Percentiles rank a stretch among this genome's conserved stretches.
These are phyloP conservation scores for Aspergillus quadrilineatus DNA, from an alignment of 2,329 filamentous ascomycete genomes.

Conservation along the genomic window DNA sequence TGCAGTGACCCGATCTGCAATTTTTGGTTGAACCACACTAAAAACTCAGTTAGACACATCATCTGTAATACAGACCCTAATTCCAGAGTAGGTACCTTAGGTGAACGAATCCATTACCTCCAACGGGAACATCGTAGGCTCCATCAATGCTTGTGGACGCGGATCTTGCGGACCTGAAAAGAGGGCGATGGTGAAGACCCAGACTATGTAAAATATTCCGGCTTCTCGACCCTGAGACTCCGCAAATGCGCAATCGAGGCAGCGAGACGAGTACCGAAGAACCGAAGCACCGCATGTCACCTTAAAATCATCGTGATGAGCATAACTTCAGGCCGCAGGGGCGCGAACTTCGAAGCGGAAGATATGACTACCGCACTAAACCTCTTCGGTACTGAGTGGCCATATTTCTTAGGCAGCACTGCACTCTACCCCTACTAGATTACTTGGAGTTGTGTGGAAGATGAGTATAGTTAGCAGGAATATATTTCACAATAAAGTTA, in stretches of 20 bases:
- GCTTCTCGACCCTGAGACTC: not conserved
- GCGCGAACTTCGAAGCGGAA: not conserved
- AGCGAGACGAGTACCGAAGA: not conserved
- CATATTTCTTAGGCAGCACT: not conserved
- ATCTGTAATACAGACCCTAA: not conserved
- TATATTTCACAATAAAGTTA: not conserved
- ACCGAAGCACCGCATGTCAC: not conserved
- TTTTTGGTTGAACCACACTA: conserved; percentile 25
- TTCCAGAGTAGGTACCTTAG: conserved; percentile 22
- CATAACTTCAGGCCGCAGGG: not conserved
- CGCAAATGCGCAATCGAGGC: not conserved
- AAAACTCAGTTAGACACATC: not conserved
- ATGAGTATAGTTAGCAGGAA: not conserved
- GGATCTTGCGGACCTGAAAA: not conserved
- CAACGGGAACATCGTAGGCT: conserved; percentile 25
- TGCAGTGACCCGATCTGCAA: conserved; percentile 8
- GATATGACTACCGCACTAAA: not conserved
- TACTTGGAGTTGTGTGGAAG: too few species aligned
- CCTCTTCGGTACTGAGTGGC: not conserved
- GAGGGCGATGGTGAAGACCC: not conserved
- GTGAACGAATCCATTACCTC: conserved; percentile 30
- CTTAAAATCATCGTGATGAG: not conserved
- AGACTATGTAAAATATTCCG: not conserved
- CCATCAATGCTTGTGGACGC: not conserved
- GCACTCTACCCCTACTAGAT: not conserved